phyloP scores from a whole-genome alignment of 345 rosid genomes.

The Murraya koenigii region DNA sequence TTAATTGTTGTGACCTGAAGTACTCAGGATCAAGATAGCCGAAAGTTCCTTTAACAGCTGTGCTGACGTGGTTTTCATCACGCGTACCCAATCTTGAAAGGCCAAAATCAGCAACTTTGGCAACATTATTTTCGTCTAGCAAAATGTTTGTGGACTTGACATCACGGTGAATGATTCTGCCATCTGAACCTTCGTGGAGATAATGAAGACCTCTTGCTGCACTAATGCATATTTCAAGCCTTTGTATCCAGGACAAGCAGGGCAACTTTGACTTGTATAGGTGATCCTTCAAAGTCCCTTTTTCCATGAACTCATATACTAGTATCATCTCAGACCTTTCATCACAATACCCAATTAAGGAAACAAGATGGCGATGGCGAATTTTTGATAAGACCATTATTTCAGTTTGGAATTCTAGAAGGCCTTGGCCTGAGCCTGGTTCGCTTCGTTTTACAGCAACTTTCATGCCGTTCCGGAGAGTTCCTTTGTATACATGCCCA shows the following conservation, averaged over 20 bases:
- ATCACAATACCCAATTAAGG: conserved; percentile 25
- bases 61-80: conserved; percentile 19
- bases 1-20: conserved; percentile 20
- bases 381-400: conserved; percentile 59
- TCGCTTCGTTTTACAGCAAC: conserved; percentile 45
- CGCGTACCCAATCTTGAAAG: neutral
- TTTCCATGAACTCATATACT: neutral
- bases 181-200: neutral
- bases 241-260: neutral
- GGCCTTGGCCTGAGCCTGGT: conserved; percentile 50
- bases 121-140: neutral
- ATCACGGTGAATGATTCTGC: neutral
- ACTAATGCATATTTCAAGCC: neutral
- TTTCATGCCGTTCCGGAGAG: conserved; percentile 11
- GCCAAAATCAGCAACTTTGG: neutral
- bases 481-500: conserved; percentile 36
- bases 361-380: conserved; percentile 63
- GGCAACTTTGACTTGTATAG: neutral
- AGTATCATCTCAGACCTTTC: neutral
- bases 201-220: neutral
- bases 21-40: conserved; percentile 39
- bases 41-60: conserved; percentile 27
- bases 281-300: neutral
- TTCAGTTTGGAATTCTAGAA: conserved; percentile 52
- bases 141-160: neutral